Conservation (phyloP, 768 basidiomycete genomes). For the Russula earlei region DNA sequence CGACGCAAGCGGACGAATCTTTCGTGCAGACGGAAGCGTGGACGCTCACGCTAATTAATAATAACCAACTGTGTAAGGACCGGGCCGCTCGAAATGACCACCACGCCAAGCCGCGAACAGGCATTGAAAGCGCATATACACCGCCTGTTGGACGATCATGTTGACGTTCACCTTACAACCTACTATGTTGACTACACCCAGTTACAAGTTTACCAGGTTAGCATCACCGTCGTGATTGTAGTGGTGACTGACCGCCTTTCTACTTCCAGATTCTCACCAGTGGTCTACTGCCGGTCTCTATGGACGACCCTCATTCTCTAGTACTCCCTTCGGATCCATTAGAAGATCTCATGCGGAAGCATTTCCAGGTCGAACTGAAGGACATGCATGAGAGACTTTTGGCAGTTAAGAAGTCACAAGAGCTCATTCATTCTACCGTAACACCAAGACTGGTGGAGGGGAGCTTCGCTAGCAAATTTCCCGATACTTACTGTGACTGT, state of each 20-base stretch:
- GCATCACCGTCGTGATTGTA: neutral
- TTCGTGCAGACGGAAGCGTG: neutral
- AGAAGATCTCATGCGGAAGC: neutral
- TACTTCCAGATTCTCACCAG: constrained; percentile 2
- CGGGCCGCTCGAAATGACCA: neutral
- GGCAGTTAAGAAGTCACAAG: neutral
- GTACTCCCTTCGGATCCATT: constrained; percentile 14
- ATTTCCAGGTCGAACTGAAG: neutral
- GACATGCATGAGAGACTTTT: neutral
- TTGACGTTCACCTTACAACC: constrained; percentile 8
- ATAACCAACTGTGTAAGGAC: neutral
- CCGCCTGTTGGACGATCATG: constrained; percentile 14
- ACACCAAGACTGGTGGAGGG: neutral
- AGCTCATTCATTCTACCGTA: neutral
- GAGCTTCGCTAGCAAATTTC: neutral
- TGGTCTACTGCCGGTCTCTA: constrained; percentile 1
- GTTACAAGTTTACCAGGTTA: constrained; percentile 13
- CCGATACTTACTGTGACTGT: neutral
- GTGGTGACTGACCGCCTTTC: neutral
- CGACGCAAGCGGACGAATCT: constrained; percentile 16
- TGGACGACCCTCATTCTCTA: constrained; percentile 11
- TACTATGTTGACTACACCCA: constrained; percentile 13
- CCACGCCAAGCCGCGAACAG: neutral
- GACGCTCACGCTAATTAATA: neutral
- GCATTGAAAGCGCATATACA: constrained; percentile 15